phyloP scores from a whole-genome alignment of 331 rosid genomes.

The Quercus phellos region DNA sequence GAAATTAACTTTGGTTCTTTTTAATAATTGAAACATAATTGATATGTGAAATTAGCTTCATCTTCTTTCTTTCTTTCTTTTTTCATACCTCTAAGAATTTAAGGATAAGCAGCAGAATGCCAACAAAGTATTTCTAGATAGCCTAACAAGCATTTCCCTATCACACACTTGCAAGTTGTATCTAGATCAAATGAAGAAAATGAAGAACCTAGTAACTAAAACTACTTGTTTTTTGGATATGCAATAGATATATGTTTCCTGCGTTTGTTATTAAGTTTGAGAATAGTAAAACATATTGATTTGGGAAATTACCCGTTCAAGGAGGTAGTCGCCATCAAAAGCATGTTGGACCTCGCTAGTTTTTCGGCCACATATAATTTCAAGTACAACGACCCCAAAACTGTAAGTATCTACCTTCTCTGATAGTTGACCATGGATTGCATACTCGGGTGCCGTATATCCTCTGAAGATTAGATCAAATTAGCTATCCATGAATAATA shows the following conservation, averaged over 20 bases:
- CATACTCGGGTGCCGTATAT: conserved; percentile 72
- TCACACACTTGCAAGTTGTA: too few species aligned
- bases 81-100: too few species aligned
- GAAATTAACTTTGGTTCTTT: too few species aligned
- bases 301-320: conserved; percentile 36
- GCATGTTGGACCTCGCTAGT: conserved; percentile 32
- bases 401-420: conserved; percentile 68
- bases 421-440: conserved; percentile 68
- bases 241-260: background rate
- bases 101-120: too few species aligned
- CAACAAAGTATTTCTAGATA: too few species aligned
- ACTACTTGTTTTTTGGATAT: too few species aligned
- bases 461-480: conserved; percentile 23
- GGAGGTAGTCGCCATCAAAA: conserved; percentile 42
- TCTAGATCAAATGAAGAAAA: too few species aligned
- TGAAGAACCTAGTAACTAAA: too few species aligned
- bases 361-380: conserved; percentile 56
- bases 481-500: background rate
- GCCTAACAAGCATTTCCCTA: too few species aligned
- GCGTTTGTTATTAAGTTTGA: background rate
- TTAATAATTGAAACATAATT: background rate
- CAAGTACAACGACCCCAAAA: conserved; percentile 63
- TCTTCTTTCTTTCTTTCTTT: too few species aligned
- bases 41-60: too few species aligned
- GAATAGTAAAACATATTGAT: background rate